A percentile compares a stretch with the other conserved stretches of the same genome.
Evolutionary conservation across 768 basidiomycete genomes (phyloP).

Genomic region (Tricholoma sp.): DNA sequence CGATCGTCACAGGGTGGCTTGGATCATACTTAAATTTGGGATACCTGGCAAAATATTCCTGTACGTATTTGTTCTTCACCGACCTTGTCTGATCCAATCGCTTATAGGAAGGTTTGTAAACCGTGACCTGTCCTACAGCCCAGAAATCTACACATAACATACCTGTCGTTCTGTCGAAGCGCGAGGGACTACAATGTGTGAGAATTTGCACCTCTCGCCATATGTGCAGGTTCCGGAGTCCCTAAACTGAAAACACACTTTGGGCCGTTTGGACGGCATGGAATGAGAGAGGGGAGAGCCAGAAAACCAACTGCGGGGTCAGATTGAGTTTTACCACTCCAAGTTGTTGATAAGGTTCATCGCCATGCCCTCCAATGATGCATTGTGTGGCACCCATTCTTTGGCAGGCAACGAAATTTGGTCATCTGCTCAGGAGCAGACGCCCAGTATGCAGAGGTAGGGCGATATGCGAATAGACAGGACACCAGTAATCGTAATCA

Average conservation of each 20-base stretch:
- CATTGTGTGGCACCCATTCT: too few relatives aligned
- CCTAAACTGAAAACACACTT: slow-evolving; percentile 1
- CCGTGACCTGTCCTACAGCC: background rate
- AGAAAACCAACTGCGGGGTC: background rate
- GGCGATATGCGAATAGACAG: too few relatives aligned
- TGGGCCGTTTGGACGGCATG: background rate
- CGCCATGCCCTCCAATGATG: too few relatives aligned
- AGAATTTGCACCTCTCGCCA: slow-evolving; percentile 2
- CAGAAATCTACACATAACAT: background rate
- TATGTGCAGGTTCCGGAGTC: slow-evolving; percentile 3
- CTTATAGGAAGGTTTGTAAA: background rate
- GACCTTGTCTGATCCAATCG: background rate
- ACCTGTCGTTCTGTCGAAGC: background rate
- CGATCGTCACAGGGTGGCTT: slow-evolving; percentile 14
- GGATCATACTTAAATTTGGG: slow-evolving; percentile 18
- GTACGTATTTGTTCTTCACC: background rate
- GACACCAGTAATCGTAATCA: too few relatives aligned
- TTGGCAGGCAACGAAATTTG: too few relatives aligned
- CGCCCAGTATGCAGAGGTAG: too few relatives aligned
- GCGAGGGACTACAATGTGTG: background rate
- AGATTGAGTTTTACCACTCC: too few relatives aligned
- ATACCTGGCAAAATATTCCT: background rate
- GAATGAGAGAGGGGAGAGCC: background rate
- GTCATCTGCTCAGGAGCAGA: too few relatives aligned
- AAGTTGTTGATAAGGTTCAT: too few relatives aligned